Base-by-base conservation (phyloP, 2,329 filamentous ascomycete genomes). In the Botrytis fragariae region DNA sequence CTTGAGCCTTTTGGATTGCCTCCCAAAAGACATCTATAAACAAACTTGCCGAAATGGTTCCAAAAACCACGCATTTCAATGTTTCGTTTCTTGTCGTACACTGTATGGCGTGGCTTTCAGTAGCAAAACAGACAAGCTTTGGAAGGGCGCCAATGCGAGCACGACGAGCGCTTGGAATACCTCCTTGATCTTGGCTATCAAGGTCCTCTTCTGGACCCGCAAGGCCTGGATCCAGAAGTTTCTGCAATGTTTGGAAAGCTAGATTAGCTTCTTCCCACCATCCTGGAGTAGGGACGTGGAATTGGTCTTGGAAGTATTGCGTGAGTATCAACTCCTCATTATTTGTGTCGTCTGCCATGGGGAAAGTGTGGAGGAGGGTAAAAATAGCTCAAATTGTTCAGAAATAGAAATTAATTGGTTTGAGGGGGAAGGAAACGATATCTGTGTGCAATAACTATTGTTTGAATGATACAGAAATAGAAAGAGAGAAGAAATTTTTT, bases 11-110 rank as follows among this genome's bases (percentile, higher is more conserved):
- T 48, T 54, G 64, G 12, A 74, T 60, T 4, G 60, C 59, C 44
- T 74, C 73, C 74, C 72, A 75, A 29, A 74, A 73, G 6, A 77
- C 32, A 0, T 77, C 73, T 1, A 72, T 35, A 44, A 69, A 77
- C 18, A 64, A 39, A 9, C 48, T 59, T 32, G 32, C 32, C 9
- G 67, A 62, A 6, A 74, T 70, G 4, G 73, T 76, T 5, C 75
- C 75, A 67, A 77, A 74, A 45, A 67, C 71, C 14, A 74, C 61
- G 62, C 74, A 76, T 39, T 74, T 45, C 10, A 76, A 64, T 25
- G 71, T 42, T 72, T 76, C 74, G 25, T 75, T 69, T 25, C 29
- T 72, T 14, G 74, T 42, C 10, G 74, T 68, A 25, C 73, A 54
- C 20, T 54, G 44, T 25, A 77, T 39, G 14, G 42, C 32, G 44